Evolutionary conservation across 1,284 basidiomycete species (phyloP).

Genomic region (Leccinum fuscescens): DNA sequence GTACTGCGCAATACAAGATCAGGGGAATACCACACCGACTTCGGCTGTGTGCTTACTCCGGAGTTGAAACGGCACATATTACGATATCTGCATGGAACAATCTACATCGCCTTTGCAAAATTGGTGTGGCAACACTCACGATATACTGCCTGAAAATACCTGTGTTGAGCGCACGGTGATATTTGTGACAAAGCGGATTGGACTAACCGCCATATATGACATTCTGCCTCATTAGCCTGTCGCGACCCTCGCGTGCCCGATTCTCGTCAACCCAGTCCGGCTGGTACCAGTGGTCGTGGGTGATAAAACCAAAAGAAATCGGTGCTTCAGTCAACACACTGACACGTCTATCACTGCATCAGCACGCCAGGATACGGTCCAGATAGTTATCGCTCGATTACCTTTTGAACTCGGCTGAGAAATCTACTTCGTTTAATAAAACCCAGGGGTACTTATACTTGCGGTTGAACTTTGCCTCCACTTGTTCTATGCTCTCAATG

Average conservation of each 20-base stretch:
- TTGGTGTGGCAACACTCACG: conserved; percentile 37
- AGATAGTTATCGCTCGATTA: conserved; percentile 25
- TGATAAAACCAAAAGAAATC: conserved; percentile 70
- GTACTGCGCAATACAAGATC: conserved; percentile 44
- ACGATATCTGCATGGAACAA: conserved; percentile 46
- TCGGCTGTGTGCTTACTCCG: conserved; percentile 50
- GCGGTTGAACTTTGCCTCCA: conserved; percentile 63
- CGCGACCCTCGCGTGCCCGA: conserved; percentile 58
- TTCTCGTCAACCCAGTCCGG: conserved; percentile 80
- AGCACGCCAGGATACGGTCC: conserved; percentile 8
- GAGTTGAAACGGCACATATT: conserved; percentile 87
- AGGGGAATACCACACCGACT: conserved; percentile 1
- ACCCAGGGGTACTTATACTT: conserved; percentile 70
- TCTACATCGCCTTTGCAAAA: neutral
- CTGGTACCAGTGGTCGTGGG: conserved; percentile 76
- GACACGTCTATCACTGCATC: conserved; percentile 46
- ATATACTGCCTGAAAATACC: conserved; percentile 44
- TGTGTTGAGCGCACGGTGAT: neutral
- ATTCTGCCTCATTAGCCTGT: conserved; percentile 57
- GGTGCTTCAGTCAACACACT: conserved; percentile 53
- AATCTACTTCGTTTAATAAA: conserved; percentile 69
- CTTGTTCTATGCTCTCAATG: conserved; percentile 51
- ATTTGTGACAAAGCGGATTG: neutral
- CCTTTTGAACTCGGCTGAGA: conserved; percentile 68
- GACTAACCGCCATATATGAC: conserved; percentile 67